A percentile compares a stretch with the other conserved stretches of the same genome.
Conservation (phyloP, 352 stramenopile species). For the Globisporangium splendens region DNA sequence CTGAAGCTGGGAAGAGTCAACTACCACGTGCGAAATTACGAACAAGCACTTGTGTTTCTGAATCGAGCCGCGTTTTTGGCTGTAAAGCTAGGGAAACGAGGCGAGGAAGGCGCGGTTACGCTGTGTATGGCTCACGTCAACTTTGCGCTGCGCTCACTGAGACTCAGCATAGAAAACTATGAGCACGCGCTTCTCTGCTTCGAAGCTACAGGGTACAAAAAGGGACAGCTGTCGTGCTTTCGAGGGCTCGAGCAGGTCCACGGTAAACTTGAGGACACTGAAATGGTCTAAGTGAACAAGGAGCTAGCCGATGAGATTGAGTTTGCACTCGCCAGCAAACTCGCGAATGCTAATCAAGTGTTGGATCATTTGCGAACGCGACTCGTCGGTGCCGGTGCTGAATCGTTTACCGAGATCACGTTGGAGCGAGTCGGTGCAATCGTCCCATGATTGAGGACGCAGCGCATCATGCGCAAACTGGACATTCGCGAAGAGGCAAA, state of each 20-base stretch:
- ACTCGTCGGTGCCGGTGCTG: slow-evolving; percentile 55
- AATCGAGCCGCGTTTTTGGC: slow-evolving; percentile 41
- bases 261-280: slow-evolving; percentile 41
- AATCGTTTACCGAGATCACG: slow-evolving; percentile 55
- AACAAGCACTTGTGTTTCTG: slow-evolving; percentile 50
- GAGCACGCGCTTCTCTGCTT: slow-evolving; percentile 52
- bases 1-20: slow-evolving; percentile 34
- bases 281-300: slow-evolving; percentile 41
- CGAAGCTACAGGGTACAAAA: slow-evolving; percentile 35
- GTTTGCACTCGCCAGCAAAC: slow-evolving; percentile 52
- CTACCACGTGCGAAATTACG: slow-evolving; percentile 37
- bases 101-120: slow-evolving; percentile 30
- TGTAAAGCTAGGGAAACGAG: slow-evolving; percentile 21
- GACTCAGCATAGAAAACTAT: slow-evolving; percentile 50
- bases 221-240: slow-evolving; percentile 52
- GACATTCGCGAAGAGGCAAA: slow-evolving; percentile 56
- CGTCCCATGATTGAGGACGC: slow-evolving; percentile 48
- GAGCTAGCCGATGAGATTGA: slow-evolving; percentile 65
- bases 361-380: slow-evolving; percentile 48
- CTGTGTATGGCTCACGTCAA: slow-evolving; percentile 34
- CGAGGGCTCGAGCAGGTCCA: slow-evolving; percentile 50
- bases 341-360: slow-evolving; percentile 27
- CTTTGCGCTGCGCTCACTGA: slow-evolving; percentile 35
- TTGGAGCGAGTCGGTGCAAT: slow-evolving; percentile 67
- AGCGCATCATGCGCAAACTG: slow-evolving; percentile 58